These are phyloP conservation scores for Aspergillus pseudoglaucus DNA, from an alignment of 2,329 filamentous ascomycete genomes.

Conservation along the genomic window DNA sequence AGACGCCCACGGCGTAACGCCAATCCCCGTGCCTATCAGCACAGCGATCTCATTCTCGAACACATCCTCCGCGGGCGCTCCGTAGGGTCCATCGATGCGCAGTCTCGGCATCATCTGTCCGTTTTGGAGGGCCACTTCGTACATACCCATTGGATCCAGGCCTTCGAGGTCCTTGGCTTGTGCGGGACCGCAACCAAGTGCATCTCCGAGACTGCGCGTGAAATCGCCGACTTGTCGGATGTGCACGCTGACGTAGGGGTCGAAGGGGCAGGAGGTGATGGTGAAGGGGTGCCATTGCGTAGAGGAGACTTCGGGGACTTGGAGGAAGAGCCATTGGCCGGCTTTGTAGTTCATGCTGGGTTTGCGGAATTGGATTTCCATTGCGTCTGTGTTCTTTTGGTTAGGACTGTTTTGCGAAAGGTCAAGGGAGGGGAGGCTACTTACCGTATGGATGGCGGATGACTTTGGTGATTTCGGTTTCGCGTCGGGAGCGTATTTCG, in stretches of 20 bases:
- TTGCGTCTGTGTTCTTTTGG: conserved; percentile 58
- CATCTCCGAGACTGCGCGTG: conserved; percentile 85
- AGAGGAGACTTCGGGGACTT: conserved; percentile 78
- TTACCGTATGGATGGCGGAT: conserved; percentile 89
- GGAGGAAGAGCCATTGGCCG: conserved; percentile 95
- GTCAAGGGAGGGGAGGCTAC: conserved; percentile 20
- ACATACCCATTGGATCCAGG: conserved; percentile 91
- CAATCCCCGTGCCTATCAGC: conserved; percentile 75
- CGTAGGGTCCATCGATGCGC: conserved; percentile 91
- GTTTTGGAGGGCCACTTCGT: conserved; percentile 90
- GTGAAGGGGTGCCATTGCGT: conserved; percentile 99
- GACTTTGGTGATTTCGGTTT: conserved; percentile 86
- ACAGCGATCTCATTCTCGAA: conserved; percentile 84
- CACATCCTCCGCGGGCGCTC: conserved; percentile 93
- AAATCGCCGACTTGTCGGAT: conserved; percentile 96
- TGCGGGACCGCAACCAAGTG: conserved; percentile 81
- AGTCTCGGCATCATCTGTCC: conserved; percentile 86
- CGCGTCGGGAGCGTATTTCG: conserved; percentile 74
- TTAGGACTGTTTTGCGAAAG: background rate
- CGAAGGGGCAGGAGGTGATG: conserved; percentile 95
- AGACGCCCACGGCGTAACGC: conserved; percentile 78
- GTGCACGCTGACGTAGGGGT: conserved; percentile 90
- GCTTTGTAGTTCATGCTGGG: conserved; percentile 97
- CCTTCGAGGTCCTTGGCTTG: conserved; percentile 86
- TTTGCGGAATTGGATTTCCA: conserved; percentile 96